Evolutionary conservation across 164 flowering plant species (phyloP).

Genomic region (Tetrastigma voinierianum): DNA sequence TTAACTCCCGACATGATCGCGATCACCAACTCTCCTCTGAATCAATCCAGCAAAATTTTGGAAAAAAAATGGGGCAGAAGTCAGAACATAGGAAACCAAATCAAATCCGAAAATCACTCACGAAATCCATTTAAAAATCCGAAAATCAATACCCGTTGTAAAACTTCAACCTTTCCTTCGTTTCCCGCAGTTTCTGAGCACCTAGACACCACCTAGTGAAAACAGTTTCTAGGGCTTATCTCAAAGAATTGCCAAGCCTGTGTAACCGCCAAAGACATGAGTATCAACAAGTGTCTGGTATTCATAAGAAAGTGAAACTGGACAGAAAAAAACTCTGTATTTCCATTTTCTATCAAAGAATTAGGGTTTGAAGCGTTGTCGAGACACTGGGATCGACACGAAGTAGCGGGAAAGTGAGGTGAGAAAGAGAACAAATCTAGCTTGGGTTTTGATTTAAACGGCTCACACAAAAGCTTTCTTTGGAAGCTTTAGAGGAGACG

Average conservation of each 20-base stretch:
- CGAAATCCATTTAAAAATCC: too few relatives aligned
- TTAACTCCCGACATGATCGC: conserved; percentile 21
- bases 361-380: conserved; percentile 11
- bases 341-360: not conserved
- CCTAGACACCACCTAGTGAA: not conserved
- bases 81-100: not conserved
- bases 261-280: not conserved
- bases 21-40: not conserved
- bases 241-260: not conserved
- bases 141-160: not conserved
- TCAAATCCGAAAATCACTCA: too few relatives aligned
- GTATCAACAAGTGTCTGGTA: too few relatives aligned
- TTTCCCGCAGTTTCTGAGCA: not conserved
- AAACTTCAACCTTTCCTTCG: not conserved
- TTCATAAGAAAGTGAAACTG: too few relatives aligned
- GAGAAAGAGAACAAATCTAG: too few relatives aligned
- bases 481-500: not conserved
- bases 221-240: not conserved
- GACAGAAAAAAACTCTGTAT: too few relatives aligned
- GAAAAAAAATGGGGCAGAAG: not conserved
- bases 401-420: conserved; percentile 25
- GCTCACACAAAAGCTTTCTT: not conserved
- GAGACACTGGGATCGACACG: not conserved
- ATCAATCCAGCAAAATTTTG: not conserved
- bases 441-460: not conserved